These are phyloP conservation scores for Pleurotus tuoliensis DNA, from an alignment of 768 basidiomycete species.

Conservation along the genomic window DNA sequence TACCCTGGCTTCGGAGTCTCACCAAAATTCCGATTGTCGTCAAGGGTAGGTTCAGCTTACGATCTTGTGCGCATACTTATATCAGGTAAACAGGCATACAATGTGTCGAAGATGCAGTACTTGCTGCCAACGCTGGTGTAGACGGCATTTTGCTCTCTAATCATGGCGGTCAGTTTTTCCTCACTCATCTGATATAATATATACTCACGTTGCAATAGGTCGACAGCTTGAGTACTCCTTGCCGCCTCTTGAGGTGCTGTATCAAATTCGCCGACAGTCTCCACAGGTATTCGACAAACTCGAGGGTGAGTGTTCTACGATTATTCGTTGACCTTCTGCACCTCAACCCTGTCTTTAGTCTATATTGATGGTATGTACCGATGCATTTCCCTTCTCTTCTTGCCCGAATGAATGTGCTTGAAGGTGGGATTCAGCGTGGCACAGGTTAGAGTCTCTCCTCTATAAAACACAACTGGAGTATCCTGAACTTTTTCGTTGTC, in stretches of 20 bases:
- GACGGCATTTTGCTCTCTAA: slow-evolving; percentile 89
- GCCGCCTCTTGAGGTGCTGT: slow-evolving; percentile 75
- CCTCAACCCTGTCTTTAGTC: slow-evolving; percentile 36
- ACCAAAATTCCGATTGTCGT: slow-evolving; percentile 70
- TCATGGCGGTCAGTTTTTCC: slow-evolving; percentile 65
- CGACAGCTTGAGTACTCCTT: slow-evolving; percentile 85
- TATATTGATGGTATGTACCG: slow-evolving; percentile 71
- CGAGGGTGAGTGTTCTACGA: slow-evolving; percentile 45
- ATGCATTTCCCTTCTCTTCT: not conserved
- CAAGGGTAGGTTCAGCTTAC: slow-evolving; percentile 46
- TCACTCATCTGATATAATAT: not conserved
- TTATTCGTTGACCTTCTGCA: slow-evolving; percentile 7
- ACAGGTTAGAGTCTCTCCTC: slow-evolving; percentile 47
- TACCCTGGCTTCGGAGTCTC: slow-evolving; percentile 70
- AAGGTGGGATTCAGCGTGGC: slow-evolving; percentile 66
- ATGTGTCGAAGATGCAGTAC: slow-evolving; percentile 80
- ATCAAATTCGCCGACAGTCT: slow-evolving; percentile 64
- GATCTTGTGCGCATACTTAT: not conserved
- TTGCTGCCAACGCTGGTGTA: slow-evolving; percentile 79
- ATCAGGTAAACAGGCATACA: slow-evolving; percentile 50
- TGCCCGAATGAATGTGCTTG: not conserved
- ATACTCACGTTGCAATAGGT: slow-evolving; percentile 31
- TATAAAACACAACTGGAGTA: not conserved
- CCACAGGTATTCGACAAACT: slow-evolving; percentile 71
- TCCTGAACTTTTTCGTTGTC: not conserved